These are phyloP conservation scores for Entophlyctis luteolus DNA, from an alignment of 192 early-diverging fungal genomes.

Conservation along the genomic window DNA sequence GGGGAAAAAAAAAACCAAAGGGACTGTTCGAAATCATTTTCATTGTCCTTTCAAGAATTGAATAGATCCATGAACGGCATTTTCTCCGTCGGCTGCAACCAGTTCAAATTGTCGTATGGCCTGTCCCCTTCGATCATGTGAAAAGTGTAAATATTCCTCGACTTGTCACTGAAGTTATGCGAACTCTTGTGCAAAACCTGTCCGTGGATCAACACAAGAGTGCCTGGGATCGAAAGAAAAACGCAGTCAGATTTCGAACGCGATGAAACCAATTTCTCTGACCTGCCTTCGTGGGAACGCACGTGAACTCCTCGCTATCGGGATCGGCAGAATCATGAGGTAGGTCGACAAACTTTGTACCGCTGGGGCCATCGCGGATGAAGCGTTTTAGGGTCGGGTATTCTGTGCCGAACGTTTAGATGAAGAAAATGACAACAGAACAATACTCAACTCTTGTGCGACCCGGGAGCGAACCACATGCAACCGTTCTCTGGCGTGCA, in stretches of 20 bases:
- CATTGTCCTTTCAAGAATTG: no score
- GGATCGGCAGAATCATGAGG: conserved; percentile 47
- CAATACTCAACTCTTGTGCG: conserved; percentile 63
- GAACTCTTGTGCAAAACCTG: conserved; percentile 78
- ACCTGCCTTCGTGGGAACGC: conserved; percentile 53
- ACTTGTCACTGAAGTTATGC: conserved; percentile 69
- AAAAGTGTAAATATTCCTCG: conserved; percentile 92
- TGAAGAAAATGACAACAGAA: background rate
- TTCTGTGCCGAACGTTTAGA: conserved; percentile 23
- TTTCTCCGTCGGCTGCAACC: conserved; percentile 41
- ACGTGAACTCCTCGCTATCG: conserved; percentile 53
- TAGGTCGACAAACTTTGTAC: conserved; percentile 58
- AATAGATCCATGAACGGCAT: conserved; percentile 22
- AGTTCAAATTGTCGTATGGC: conserved; percentile 74
- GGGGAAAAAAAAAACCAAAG: no score
- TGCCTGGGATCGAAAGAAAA: conserved; percentile 36
- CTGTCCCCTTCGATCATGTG: conserved; percentile 79
- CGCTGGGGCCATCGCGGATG: conserved; percentile 53
- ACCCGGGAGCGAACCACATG: conserved; percentile 77
- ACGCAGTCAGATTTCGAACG: background rate
- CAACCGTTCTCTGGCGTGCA: conserved; percentile 84
- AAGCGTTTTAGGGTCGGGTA: conserved; percentile 62
- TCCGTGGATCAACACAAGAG: conserved; percentile 88
- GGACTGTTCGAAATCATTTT: no score
- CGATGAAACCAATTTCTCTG: background rate